Evolutionary conservation across 768 basidiomycete species (phyloP), one percentile per base, ranked within the genome.

Genomic region (Boletus subcaerulescens): DNA sequence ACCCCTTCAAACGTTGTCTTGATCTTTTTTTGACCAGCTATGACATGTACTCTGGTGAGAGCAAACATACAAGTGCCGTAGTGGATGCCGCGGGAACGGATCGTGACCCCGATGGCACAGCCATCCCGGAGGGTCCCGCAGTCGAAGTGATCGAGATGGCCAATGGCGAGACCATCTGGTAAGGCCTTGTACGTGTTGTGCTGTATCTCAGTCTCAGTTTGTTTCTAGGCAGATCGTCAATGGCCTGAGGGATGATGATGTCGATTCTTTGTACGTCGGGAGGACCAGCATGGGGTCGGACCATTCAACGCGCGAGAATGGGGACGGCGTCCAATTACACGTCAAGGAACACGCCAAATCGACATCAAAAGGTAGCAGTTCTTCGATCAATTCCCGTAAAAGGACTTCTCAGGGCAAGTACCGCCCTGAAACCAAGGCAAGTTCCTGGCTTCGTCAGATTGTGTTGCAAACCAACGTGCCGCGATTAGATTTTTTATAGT

Each of bases 161-260:
- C n/a, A 91, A 91, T 65, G 91, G 91, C 22, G 85, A 92, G 67
- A 90, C 88, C 9, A 85, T 93, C 56, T 93, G 91, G 91, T 89
- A 51, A 54, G 84, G 76, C 44, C 43, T 53, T 11, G 5, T 57
- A 35, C 46, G 36, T 38, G 1, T n/a, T 11, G 9, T 2, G 13
- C 20, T 52, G 33, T 6, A 33, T 24, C n/a, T 20, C 7, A 18
- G 39, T 43, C 60, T 32, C 50, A 42, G 17, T 33, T 31, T 42
- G 44, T 45, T 55, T 55, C 41, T 52, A 68, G 89, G 89, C 85
- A 84, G 58, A 87, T 93, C 61, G 88, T 93, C 45, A 90, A 92
- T 63, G 87, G 89, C 14, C 74, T 93, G 58, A 85, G 91, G 48
- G 87, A 89, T 50, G 86, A 85, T 17, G 88, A 91, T 60, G 77